A percentile compares a stretch with the other conserved stretches of the same genome.
phyloP scores from a whole-genome alignment of 495 filamentous ascomycete species.

The Lepraria neglecta region DNA sequence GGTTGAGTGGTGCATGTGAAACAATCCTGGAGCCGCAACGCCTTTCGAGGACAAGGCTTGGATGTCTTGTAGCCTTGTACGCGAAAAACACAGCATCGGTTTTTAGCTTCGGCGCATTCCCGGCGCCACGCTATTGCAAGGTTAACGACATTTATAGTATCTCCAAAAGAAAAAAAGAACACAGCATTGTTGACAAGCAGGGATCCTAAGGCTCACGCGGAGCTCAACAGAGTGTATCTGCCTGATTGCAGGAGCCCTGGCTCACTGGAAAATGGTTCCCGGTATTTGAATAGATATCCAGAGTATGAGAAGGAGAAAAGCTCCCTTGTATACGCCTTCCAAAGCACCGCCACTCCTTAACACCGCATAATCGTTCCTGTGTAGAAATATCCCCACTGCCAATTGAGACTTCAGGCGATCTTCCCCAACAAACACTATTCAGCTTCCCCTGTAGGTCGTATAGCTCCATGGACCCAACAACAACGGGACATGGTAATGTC shows the following conservation, averaged over 20 bases:
- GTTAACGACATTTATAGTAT: background rate
- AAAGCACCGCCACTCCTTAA: background rate
- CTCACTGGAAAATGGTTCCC: too few species aligned
- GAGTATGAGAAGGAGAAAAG: background rate
- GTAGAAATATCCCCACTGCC: background rate
- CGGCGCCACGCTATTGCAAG: background rate
- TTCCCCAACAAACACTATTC: background rate
- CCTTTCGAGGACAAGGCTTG: background rate
- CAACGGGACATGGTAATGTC: slow-evolving; percentile 91
- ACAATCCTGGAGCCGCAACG: background rate
- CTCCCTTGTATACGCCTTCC: background rate
- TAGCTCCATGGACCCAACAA: slow-evolving; percentile 86
- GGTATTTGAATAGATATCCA: too few species aligned
- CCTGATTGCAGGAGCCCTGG: too few species aligned
- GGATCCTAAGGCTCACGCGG: too few species aligned
- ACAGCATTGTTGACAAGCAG: too few species aligned
- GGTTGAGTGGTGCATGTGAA: background rate
- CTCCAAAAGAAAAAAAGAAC: too few species aligned
- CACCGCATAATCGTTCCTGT: background rate
- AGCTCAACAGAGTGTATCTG: too few species aligned
- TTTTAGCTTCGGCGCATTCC: background rate
- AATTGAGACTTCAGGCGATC: background rate
- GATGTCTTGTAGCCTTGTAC: background rate
- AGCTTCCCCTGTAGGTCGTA: slow-evolving; percentile 77
- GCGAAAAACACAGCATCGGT: background rate